Evolutionary conservation across 345 rosid genomes (phyloP), one percentile per base, ranked within the genome.

Genomic region (Eucalyptus pauciflora): DNA sequence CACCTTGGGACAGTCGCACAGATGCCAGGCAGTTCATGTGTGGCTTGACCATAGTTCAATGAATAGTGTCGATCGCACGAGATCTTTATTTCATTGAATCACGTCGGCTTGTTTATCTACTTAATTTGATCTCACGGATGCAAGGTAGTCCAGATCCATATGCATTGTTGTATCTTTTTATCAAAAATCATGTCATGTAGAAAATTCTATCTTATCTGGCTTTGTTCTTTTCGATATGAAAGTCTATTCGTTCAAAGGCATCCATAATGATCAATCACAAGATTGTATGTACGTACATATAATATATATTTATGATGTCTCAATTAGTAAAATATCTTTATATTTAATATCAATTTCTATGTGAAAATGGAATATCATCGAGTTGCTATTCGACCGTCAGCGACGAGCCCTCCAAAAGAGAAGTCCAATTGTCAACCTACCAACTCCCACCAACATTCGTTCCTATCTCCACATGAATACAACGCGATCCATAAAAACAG

Each of bases 191-290:
- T 13, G 24, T 22, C 3, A 71, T 8, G 0, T 0, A 7, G 43
- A 71, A 37, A 37, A 20, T 71, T 71, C 0, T 20, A 37, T 71
- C 6, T 8, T n/a, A 60, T 27, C 15, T 0, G 0, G 0, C 7
- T 27, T 60, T 27, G 2, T 60, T 60, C 15, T 58, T 11, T 24
- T 24, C 29, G 0, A 25, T 10, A 58, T 58, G 20, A 58, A 58
- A 58, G 64, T 52, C 2, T 71, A 3, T 71, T 71, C 4, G 2
- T 71, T 37, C 46, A 37, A 9, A 71, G 18, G 7, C 46, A 37
- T 71, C 33, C 7, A 71, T 10, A 71, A 37, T 5, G 46, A 37
- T 71, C 6, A 13, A 71, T 27, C 2, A 18, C 12, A 37, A 0
- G 15, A 37, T 3, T 5, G 4, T 33, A 33, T 33, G 33, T 37